A percentile compares a stretch with the other conserved stretches of the same genome.
Evolutionary conservation across 2,329 filamentous ascomycete species (phyloP).

Genomic region (Ophiostoma triangulosporum): DNA sequence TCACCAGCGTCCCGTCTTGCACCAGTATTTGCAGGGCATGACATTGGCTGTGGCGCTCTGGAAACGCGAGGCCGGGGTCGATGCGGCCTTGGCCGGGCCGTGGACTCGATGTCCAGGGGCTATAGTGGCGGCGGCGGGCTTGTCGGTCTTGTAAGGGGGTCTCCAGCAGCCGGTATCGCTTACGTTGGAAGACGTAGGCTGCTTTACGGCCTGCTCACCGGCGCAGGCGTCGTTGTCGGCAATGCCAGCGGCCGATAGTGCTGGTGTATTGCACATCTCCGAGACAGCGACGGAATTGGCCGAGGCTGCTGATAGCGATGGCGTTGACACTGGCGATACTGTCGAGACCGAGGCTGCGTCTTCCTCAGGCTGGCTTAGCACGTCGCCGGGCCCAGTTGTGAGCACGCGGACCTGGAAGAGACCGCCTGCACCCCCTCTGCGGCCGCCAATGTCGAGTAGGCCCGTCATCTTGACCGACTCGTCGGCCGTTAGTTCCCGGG

Average conservation of each 20-base stretch:
- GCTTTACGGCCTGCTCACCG: too few species aligned
- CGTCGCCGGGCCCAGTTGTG: not conserved
- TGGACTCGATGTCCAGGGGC: too few species aligned
- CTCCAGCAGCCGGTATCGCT: too few species aligned
- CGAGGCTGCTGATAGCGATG: not conserved
- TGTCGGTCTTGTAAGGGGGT: too few species aligned
- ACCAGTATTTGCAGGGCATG: constrained; percentile 32
- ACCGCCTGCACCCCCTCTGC: not conserved
- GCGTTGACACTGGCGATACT: not conserved
- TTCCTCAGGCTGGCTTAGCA: too few species aligned
- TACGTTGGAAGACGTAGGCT: too few species aligned
- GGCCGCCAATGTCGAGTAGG: not conserved
- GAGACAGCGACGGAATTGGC: too few species aligned
- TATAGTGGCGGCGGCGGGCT: too few species aligned
- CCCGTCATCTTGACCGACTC: not conserved
- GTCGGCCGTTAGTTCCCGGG: constrained; percentile 24
- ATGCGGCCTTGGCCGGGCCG: not conserved
- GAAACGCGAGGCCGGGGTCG: not conserved
- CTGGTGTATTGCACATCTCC: too few species aligned
- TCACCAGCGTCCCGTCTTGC: constrained; percentile 28
- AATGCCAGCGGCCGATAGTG: too few species aligned
- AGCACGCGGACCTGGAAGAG: not conserved
- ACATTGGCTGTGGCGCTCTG: constrained; percentile 9
- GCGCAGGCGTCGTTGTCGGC: too few species aligned
- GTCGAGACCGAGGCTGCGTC: too few species aligned